These are phyloP conservation scores for Aspergillus quadrilineatus DNA, from an alignment of 2,329 filamentous ascomycete species.

Conservation along the genomic window DNA sequence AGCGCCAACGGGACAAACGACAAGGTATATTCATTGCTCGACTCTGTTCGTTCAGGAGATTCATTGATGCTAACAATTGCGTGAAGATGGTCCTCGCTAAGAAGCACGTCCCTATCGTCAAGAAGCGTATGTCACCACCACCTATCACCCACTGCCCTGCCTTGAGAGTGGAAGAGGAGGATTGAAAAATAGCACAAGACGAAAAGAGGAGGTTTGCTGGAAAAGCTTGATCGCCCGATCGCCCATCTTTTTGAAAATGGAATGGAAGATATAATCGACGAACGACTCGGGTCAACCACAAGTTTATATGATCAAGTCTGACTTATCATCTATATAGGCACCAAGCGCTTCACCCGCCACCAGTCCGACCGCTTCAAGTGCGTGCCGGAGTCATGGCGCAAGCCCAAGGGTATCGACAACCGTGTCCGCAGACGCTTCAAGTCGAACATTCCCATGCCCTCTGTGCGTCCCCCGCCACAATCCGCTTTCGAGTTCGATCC, in stretches of 20 bases:
- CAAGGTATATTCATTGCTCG: conserved; percentile 40
- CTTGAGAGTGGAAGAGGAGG: not conserved
- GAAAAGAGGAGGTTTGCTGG: not conserved
- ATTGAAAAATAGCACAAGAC: not conserved
- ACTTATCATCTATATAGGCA: conserved; percentile 57
- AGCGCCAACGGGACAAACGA: conserved; percentile 46
- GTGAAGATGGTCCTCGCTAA: conserved; percentile 91
- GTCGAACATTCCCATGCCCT: conserved; percentile 94
- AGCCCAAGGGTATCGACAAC: conserved; percentile 99
- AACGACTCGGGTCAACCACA: not conserved
- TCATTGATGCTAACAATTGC: conserved; percentile 13
- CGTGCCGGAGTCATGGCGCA: conserved; percentile 89
- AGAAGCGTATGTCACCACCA: conserved; percentile 83
- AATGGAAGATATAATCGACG: not conserved
- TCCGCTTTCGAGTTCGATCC: not conserved
- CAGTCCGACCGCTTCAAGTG: conserved; percentile 97
- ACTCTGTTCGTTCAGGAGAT: not conserved
- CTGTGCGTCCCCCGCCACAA: conserved; percentile 63
- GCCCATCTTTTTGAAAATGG: not conserved
- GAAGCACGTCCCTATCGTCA: conserved; percentile 99
- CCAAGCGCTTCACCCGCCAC: conserved; percentile 93
- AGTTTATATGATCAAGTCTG: conserved; percentile 4
- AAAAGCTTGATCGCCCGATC: not conserved
- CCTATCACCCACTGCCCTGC: conserved; percentile 2
- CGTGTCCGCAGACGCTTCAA: conserved; percentile 95